Evolutionary conservation across 2,329 filamentous ascomycete species (phyloP).

Genomic region (Penicillium griseofulvum): DNA sequence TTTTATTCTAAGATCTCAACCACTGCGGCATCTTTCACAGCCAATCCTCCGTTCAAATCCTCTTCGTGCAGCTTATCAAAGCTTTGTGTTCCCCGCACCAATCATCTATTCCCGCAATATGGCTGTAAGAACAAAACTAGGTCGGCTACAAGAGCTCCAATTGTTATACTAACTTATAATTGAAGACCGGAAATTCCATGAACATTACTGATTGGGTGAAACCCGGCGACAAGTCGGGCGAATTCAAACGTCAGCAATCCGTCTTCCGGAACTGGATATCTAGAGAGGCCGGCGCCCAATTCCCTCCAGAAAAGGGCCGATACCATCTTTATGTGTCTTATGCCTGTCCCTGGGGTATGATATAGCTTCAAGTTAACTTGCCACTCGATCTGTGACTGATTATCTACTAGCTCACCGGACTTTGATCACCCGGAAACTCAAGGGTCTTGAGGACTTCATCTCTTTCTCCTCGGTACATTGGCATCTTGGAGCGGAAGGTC

Average conservation of each 20-base stretch:
- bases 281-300: slow-evolving; percentile 66
- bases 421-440: slow-evolving; percentile 82
- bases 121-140: slow-evolving; percentile 28
- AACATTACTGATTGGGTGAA: slow-evolving; percentile 83
- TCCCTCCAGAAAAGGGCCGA: slow-evolving; percentile 79
- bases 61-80: slow-evolving; percentile 13
- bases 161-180: not conserved
- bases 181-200: slow-evolving; percentile 29
- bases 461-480: slow-evolving; percentile 82
- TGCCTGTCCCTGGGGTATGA: slow-evolving; percentile 79
- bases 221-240: slow-evolving; percentile 72
- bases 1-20: slow-evolving; percentile 19
- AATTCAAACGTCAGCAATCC: slow-evolving; percentile 87
- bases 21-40: slow-evolving; percentile 21
- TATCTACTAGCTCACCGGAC: slow-evolving; percentile 67
- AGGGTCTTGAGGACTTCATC: slow-evolving; percentile 85
- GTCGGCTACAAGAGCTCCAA: not conserved
- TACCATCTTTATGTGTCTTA: slow-evolving; percentile 97
- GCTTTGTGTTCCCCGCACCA: slow-evolving; percentile 21
- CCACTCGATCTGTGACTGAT: slow-evolving; percentile 15
- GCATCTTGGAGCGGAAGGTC: slow-evolving; percentile 71
- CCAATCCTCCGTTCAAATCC: slow-evolving; percentile 11
- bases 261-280: slow-evolving; percentile 81
- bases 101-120: slow-evolving; percentile 28
- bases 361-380: not conserved